These are phyloP conservation scores for Colletotrichum sp. DNA, from an alignment of 2,329 filamentous ascomycete genomes.

Conservation along the genomic window DNA sequence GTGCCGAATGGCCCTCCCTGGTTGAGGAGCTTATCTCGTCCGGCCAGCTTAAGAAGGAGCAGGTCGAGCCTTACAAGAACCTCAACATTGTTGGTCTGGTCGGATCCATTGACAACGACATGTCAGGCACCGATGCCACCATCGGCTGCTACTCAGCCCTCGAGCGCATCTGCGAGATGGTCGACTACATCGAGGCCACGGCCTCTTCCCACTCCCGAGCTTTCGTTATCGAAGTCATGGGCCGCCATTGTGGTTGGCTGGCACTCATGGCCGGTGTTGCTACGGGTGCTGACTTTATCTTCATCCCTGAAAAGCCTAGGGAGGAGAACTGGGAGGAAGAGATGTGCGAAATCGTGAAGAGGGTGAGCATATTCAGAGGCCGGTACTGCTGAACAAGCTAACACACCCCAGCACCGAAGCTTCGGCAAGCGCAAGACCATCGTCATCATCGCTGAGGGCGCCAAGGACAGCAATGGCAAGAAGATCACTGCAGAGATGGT, in stretches of 20 bases:
- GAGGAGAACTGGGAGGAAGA: slow-evolving; percentile 86
- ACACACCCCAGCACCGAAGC: slow-evolving; percentile 70
- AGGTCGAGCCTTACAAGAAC: slow-evolving; percentile 78
- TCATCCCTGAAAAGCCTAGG: slow-evolving; percentile 93
- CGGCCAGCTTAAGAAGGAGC: slow-evolving; percentile 71
- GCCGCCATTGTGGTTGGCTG: slow-evolving; percentile 95
- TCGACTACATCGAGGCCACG: slow-evolving; percentile 96
- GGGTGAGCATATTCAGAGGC: slow-evolving; percentile 50
- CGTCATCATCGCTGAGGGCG: slow-evolving; percentile 96
- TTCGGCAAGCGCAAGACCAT: slow-evolving; percentile 97
- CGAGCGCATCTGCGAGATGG: slow-evolving; percentile 90
- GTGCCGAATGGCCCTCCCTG: slow-evolving; percentile 88
- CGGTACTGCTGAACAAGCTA: background rate
- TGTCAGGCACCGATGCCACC: slow-evolving; percentile 95
- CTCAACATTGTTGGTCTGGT: slow-evolving; percentile 97
- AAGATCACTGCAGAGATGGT: slow-evolving; percentile 84
- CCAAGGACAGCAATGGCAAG: slow-evolving; percentile 81
- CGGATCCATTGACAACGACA: slow-evolving; percentile 97
- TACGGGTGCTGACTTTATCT: slow-evolving; percentile 94
- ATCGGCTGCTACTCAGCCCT: slow-evolving; percentile 97
- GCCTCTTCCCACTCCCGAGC: slow-evolving; percentile 93
- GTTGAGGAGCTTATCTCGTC: slow-evolving; percentile 82
- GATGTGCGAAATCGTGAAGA: slow-evolving; percentile 80
- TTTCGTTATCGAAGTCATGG: slow-evolving; percentile 99
- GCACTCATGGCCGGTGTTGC: slow-evolving; percentile 95